A percentile compares a stretch with the other conserved stretches of the same genome.
phyloP scores from a whole-genome alignment of 257 asterid species.

The Solanum chiquidenum region DNA sequence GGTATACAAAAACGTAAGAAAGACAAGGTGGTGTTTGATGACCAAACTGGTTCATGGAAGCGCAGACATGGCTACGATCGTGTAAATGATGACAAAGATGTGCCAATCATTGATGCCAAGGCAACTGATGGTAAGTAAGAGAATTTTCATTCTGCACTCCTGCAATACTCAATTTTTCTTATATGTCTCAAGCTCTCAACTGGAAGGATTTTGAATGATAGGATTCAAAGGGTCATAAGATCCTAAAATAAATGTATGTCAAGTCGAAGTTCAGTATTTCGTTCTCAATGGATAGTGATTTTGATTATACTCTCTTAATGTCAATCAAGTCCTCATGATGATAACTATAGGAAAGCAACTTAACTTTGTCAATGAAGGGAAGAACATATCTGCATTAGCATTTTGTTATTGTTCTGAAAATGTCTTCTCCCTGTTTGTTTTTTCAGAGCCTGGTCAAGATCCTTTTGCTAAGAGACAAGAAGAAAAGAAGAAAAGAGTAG shows the following conservation, averaged over 20 bases:
- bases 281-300: neutral
- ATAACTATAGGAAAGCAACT: neutral
- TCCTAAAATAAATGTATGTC: neutral
- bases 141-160: neutral
- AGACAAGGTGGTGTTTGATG: slow-evolving; percentile 79
- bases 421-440: neutral
- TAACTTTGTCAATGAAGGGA: neutral
- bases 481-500: slow-evolving; percentile 78
- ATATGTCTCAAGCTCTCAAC: neutral
- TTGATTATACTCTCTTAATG: neutral
- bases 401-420: neutral
- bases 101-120: slow-evolving; percentile 94
- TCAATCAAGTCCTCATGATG: neutral
- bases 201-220: neutral
- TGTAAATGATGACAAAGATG: slow-evolving; percentile 75
- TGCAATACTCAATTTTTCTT: neutral
- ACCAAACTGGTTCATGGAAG: slow-evolving; percentile 74
- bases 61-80: slow-evolving; percentile 90
- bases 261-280: neutral
- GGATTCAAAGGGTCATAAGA: neutral
- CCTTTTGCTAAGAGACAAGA: slow-evolving; percentile 73
- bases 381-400: neutral
- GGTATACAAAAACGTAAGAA: slow-evolving; percentile 65
- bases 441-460: slow-evolving; percentile 74
- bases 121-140: slow-evolving; percentile 54